phyloP scores from a whole-genome alignment of 1,139 yeast genomes.

The Sugiyamaella neomexicana region DNA sequence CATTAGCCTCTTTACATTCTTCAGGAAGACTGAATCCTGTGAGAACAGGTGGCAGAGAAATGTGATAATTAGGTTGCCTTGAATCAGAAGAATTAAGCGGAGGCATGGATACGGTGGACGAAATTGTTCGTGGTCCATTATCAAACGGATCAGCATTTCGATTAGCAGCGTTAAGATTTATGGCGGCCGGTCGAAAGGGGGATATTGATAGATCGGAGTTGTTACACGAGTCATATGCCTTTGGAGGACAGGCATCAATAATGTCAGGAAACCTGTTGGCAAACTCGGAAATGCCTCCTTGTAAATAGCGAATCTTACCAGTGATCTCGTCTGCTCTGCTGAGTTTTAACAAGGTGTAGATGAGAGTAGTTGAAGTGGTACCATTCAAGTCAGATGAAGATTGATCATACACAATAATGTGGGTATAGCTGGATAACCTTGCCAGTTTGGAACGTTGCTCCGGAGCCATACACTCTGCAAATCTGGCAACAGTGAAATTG shows the following conservation, averaged over 20 bases:
- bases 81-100: not conserved
- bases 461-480: conserved; percentile 55
- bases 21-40: conserved; percentile 35
- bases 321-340: conserved; percentile 38
- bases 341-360: conserved; percentile 51
- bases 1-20: conserved; percentile 27
- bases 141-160: not conserved
- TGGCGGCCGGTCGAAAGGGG: not conserved
- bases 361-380: conserved; percentile 38
- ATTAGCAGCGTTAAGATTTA: conserved; percentile 2
- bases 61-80: conserved; percentile 14
- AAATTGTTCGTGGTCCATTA: conserved; percentile 5
- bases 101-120: not conserved
- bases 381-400: conserved; percentile 41
- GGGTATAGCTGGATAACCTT: conserved; percentile 31
- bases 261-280: conserved; percentile 32
- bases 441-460: conserved; percentile 40
- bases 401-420: conserved; percentile 55
- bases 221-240: not conserved
- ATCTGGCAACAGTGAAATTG: conserved; percentile 57
- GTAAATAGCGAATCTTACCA: conserved; percentile 33
- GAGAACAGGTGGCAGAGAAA: conserved; percentile 30
- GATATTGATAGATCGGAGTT: not conserved
- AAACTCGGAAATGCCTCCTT: conserved; percentile 42
- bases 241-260: conserved; percentile 25